A percentile compares a stretch with the other conserved stretches of the same genome.
Conservation (phyloP, 352 stramenopile genomes). For the Ophiocytium majus region DNA sequence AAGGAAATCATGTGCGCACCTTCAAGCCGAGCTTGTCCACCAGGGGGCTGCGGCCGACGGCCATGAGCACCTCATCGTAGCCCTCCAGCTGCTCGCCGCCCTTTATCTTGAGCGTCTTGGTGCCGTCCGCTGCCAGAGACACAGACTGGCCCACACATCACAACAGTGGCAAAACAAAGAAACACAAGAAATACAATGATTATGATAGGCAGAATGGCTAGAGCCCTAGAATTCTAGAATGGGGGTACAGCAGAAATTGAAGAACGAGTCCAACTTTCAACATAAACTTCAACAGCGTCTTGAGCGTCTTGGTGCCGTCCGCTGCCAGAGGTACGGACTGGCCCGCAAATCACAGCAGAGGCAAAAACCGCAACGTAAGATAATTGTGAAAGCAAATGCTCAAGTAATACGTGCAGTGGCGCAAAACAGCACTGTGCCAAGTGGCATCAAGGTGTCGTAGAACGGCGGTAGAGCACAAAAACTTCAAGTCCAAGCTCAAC, state of each 20-base stretch:
- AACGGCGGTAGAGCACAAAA: neutral
- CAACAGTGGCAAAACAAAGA: neutral
- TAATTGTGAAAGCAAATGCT: neutral
- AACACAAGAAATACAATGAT: neutral
- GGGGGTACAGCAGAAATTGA: neutral
- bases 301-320: slow-evolving; percentile 49
- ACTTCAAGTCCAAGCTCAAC: neutral
- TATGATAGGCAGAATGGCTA: neutral
- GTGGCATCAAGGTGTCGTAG: neutral
- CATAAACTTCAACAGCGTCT: neutral
- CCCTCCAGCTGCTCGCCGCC: slow-evolving; percentile 32
- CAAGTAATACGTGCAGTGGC: neutral
- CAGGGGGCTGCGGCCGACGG: slow-evolving; percentile 79
- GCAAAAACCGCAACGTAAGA: neutral
- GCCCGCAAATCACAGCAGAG: neutral
- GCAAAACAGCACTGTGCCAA: neutral
- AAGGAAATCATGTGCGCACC: neutral
- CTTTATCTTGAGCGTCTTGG: slow-evolving; percentile 39
- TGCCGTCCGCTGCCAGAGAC: slow-evolving; percentile 49
- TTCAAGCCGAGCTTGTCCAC: slow-evolving; percentile 77
- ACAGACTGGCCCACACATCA: slow-evolving; percentile 31
- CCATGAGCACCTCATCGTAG: slow-evolving; percentile 74
- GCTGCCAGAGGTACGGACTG: slow-evolving; percentile 45
- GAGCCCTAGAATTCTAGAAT: neutral
- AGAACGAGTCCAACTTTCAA: neutral